Percentiles rank a stretch among this genome's conserved stretches.
Evolutionary conservation across 768 basidiomycete species (phyloP).

Genomic region (Udeniomyces megalosporus): DNA sequence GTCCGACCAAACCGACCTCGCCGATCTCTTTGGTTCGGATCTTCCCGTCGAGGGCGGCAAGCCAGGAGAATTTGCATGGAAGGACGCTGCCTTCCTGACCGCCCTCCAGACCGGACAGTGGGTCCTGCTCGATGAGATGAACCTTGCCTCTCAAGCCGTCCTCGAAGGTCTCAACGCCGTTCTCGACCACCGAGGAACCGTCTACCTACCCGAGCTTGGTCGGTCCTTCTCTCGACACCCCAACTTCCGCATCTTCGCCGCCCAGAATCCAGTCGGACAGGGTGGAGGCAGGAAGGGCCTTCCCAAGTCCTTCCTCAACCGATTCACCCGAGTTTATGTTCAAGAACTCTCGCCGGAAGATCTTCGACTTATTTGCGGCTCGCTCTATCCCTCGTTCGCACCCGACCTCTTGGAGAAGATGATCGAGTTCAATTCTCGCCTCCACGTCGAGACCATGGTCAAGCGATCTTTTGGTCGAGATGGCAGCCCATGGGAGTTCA

Average conservation of each 20-base stretch:
- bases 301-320: slow-evolving; percentile 91
- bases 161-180: slow-evolving; percentile 94
- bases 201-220: slow-evolving; percentile 87
- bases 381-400: slow-evolving; percentile 50
- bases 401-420: slow-evolving; percentile 45
- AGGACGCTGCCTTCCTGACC: slow-evolving; percentile 83
- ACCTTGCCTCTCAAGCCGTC: slow-evolving; percentile 38
- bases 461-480: slow-evolving; percentile 58
- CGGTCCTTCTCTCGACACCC: slow-evolving; percentile 76
- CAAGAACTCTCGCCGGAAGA: slow-evolving; percentile 67
- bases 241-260: slow-evolving; percentile 90
- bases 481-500: slow-evolving; percentile 47
- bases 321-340: slow-evolving; percentile 94
- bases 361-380: slow-evolving; percentile 56
- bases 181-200: slow-evolving; percentile 83
- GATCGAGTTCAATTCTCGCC: slow-evolving; percentile 61
- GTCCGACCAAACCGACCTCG: slow-evolving; percentile 92
- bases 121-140: slow-evolving; percentile 79
- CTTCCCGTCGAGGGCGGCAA: slow-evolving; percentile 81
- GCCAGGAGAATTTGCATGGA: slow-evolving; percentile 91
- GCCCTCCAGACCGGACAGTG: slow-evolving; percentile 91
- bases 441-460: slow-evolving; percentile 51
- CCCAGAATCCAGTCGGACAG: slow-evolving; percentile 90
- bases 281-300: slow-evolving; percentile 94
- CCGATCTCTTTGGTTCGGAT: slow-evolving; percentile 91